A percentile compares a stretch with the other conserved stretches of the same genome.
phyloP scores from a whole-genome alignment of 2,329 filamentous ascomycete species.

The Cercospora citrullina region DNA sequence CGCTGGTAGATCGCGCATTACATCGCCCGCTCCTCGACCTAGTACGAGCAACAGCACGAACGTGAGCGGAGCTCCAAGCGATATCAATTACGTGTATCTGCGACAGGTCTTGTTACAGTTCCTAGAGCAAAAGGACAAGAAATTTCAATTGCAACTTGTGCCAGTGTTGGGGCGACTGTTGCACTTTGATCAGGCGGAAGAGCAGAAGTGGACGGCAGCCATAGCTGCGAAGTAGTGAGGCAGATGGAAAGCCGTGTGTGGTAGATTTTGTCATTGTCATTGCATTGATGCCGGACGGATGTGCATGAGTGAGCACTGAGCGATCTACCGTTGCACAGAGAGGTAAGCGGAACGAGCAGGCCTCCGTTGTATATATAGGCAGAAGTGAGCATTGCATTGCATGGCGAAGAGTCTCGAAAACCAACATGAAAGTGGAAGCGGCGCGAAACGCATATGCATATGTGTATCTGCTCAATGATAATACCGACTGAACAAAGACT shows the following conservation, averaged over 20 bases:
- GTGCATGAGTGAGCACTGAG: not conserved
- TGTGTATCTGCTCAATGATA: not conserved
- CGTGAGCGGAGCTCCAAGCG: not conserved
- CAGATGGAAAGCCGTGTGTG: not conserved
- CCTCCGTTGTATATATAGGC: not conserved
- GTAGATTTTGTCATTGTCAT: not conserved
- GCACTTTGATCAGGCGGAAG: slow-evolving; percentile 77
- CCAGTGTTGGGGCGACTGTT: slow-evolving; percentile 75
- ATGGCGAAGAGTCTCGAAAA: not conserved
- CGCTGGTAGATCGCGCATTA: slow-evolving; percentile 35
- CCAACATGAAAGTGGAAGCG: not conserved
- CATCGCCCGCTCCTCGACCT: slow-evolving; percentile 45
- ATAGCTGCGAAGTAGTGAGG: slow-evolving; percentile 52
- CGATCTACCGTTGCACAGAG: not conserved
- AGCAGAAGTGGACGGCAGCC: slow-evolving; percentile 82
- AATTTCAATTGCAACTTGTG: slow-evolving; percentile 71
- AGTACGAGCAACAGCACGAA: slow-evolving; percentile 21
- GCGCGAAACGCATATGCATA: not conserved
- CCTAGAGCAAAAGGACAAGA: slow-evolving; percentile 76
- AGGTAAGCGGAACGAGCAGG: not conserved
- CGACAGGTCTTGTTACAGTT: slow-evolving; percentile 83
- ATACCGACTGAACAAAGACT: not conserved
- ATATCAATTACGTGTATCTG: slow-evolving; percentile 66
- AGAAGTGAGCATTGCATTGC: not conserved
- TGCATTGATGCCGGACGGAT: not conserved